These are phyloP conservation scores for Cornus suecica DNA, from an alignment of 148 eudicot species.

Conservation along the genomic window DNA sequence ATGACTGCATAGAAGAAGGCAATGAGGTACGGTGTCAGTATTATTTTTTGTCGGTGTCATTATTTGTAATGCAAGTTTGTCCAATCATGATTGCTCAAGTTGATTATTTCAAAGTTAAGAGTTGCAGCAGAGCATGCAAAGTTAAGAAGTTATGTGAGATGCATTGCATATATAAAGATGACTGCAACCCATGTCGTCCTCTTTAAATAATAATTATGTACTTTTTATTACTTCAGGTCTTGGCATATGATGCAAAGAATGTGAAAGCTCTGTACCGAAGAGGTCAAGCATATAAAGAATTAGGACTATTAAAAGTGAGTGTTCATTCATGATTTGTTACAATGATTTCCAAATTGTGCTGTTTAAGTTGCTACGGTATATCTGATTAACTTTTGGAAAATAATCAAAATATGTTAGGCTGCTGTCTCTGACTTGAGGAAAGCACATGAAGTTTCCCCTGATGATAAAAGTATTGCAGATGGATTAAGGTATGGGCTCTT, in stretches of 20 bases:
- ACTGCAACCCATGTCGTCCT: background rate
- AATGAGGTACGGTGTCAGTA: conserved; percentile 58
- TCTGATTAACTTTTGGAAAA: background rate
- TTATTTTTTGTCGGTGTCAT: background rate
- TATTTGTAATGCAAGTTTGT: background rate
- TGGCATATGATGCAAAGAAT: conserved; percentile 69
- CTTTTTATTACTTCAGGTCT: conserved; percentile 43
- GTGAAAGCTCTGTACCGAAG: conserved; percentile 92
- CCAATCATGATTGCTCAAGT: background rate
- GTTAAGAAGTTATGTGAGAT: background rate
- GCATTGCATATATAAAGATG: conserved; percentile 1
- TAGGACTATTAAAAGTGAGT: conserved; percentile 73
- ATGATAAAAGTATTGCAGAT: conserved; percentile 85
- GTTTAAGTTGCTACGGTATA: conserved; percentile 13
- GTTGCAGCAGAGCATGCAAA: background rate
- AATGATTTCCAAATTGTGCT: conserved; percentile 12
- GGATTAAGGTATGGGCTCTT: conserved; percentile 59
- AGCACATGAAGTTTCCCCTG: conserved; percentile 89
- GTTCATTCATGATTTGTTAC: background rate
- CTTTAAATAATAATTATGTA: background rate
- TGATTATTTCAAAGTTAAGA: background rate
- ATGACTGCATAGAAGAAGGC: conserved; percentile 84
- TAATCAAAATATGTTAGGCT: conserved; percentile 22
- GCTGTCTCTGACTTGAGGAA: conserved; percentile 74
- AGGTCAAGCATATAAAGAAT: conserved; percentile 87